phyloP scores from a whole-genome alignment of 352 stramenopile genomes.

The Pythium grandisporangium region DNA sequence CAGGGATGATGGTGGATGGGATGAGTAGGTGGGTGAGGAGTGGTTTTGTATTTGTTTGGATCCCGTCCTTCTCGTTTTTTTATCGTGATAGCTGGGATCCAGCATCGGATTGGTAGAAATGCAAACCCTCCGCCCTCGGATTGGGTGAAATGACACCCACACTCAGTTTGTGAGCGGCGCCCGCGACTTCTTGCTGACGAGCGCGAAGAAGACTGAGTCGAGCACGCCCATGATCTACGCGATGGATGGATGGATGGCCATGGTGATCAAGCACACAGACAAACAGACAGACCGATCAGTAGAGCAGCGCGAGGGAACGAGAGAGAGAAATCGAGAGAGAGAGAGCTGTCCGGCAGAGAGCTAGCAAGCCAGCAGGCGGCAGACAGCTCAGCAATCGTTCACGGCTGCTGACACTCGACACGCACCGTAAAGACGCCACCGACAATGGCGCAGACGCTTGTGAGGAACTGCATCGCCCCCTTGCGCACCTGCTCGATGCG shows the following conservation, averaged over 20 bases:
- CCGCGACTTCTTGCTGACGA: conserved; percentile 17
- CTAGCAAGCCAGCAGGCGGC: background rate
- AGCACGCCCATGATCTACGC: conserved; percentile 24
- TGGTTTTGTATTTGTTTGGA: no score
- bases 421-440: conserved; percentile 86
- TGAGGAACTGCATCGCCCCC: conserved; percentile 88
- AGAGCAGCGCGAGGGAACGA: conserved; percentile 1
- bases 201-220: conserved; percentile 15
- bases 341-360: no score
- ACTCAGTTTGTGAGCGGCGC: conserved; percentile 4
- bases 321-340: background rate
- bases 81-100: no score
- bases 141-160: conserved; percentile 14
- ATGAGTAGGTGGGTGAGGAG: no score
- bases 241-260: no score
- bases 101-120: no score
- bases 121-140: conserved; percentile 1
- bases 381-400: no score
- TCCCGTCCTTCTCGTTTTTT: no score
- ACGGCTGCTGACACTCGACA: no score
- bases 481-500: conserved; percentile 91
- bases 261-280: no score
- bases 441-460: conserved; percentile 88
- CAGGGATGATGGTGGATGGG: no score
- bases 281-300: no score